Conservation (phyloP, 208 protist genomes). For the Trypanosoma platydactyli region DNA sequence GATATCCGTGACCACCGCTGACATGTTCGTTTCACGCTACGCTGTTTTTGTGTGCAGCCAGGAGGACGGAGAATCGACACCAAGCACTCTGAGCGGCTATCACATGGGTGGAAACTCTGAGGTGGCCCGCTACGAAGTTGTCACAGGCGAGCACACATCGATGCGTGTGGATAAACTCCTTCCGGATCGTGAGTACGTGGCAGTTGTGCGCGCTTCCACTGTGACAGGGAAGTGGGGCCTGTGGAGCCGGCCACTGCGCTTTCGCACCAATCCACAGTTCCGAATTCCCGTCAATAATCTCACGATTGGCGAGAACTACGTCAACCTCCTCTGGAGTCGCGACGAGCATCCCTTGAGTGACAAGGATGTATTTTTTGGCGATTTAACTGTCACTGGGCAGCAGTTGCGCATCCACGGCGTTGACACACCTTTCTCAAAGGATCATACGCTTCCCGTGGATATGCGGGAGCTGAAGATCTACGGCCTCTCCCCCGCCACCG, state of each 20-base stretch:
- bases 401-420: conserved; percentile 88
- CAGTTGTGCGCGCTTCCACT: conserved; percentile 84
- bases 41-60: conserved; percentile 73
- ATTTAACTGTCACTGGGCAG: conserved; percentile 85
- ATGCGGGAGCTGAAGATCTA: conserved; percentile 88
- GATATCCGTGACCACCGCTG: conserved; percentile 37
- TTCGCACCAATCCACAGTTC: conserved; percentile 88
- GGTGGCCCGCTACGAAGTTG: conserved; percentile 50
- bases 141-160: conserved; percentile 84
- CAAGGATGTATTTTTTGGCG: conserved; percentile 68
- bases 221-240: conserved; percentile 83
- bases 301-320: conserved; percentile 93
- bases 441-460: conserved; percentile 77
- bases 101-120: conserved; percentile 69
- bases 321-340: conserved; percentile 81
- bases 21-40: conserved; percentile 81
- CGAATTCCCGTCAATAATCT: conserved; percentile 84
- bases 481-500: conserved; percentile 74
- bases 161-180: conserved; percentile 73
- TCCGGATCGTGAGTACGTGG: conserved; percentile 85
- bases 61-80: conserved; percentile 33
- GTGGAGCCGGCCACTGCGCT: conserved; percentile 83
- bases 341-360: conserved; percentile 41
- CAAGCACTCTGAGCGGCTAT: conserved; percentile 73
- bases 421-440: conserved; percentile 73